Conservation (phyloP, 805 yeast species). For the Metschnikowia cerradonensis region DNA sequence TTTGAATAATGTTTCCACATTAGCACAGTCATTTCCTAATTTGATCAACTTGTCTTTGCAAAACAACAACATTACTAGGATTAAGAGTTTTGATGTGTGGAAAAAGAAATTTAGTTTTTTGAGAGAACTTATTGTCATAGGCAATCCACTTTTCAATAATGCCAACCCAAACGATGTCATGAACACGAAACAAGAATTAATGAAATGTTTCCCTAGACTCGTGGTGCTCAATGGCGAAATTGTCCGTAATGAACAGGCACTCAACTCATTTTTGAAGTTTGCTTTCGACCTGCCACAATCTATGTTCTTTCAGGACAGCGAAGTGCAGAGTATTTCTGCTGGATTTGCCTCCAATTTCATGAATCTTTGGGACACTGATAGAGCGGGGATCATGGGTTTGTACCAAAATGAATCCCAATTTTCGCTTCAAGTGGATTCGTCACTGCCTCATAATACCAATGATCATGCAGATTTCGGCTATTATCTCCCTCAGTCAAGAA, state of each 20-base stretch:
- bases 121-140: constrained; percentile 71
- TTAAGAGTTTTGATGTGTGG: constrained; percentile 68
- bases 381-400: constrained; percentile 63
- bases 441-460: constrained; percentile 50
- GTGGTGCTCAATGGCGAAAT: constrained; percentile 72
- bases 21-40: constrained; percentile 71
- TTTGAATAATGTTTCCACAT: constrained; percentile 51
- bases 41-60: constrained; percentile 77
- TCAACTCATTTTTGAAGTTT: constrained; percentile 48
- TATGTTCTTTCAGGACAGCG: constrained; percentile 80
- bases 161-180: constrained; percentile 27
- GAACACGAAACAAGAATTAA: constrained; percentile 54
- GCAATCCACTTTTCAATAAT: constrained; percentile 66
- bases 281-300: constrained; percentile 52
- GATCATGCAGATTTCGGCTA: constrained; percentile 49
- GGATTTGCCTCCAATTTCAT: constrained; percentile 72
- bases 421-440: constrained; percentile 71
- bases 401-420: constrained; percentile 85
- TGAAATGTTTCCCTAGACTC: constrained; percentile 75
- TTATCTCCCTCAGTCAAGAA: constrained; percentile 73
- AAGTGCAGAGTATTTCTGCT: constrained; percentile 67
- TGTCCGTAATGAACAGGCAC: constrained; percentile 68
- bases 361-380: constrained; percentile 75
- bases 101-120: constrained; percentile 67
- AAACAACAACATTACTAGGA: constrained; percentile 60